phyloP scores from a whole-genome alignment of 305 asterid species.

The Fraxinus xanthoxyloides region DNA sequence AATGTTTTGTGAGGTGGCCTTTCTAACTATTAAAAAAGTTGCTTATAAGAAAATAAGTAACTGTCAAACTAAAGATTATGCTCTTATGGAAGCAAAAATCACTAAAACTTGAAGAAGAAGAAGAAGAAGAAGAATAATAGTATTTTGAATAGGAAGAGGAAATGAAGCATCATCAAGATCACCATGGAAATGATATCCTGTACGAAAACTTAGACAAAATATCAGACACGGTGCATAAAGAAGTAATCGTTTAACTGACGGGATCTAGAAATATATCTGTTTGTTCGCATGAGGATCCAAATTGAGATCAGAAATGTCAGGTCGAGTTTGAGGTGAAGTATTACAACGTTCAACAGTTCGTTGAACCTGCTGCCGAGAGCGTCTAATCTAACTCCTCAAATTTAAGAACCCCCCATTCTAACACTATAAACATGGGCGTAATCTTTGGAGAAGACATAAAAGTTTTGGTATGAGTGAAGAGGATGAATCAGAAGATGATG shows the following conservation, averaged over 20 bases:
- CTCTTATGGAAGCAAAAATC: not conserved
- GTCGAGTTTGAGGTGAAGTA: not conserved
- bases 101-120: not conserved
- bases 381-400: conserved; percentile 69
- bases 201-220: too few relatives aligned
- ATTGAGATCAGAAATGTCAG: not conserved
- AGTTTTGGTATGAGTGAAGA: conserved; percentile 16
- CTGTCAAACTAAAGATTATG: not conserved
- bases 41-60: too few relatives aligned
- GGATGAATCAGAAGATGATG: conserved; percentile 41
- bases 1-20: too few relatives aligned
- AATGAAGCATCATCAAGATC: too few relatives aligned
- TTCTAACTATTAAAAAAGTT: too few relatives aligned
- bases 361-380: conserved; percentile 72
- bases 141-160: too few relatives aligned
- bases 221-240: too few relatives aligned
- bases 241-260: too few relatives aligned
- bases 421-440: conserved; percentile 59
- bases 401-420: conserved; percentile 53
- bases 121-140: too few relatives aligned
- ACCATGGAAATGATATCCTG: too few relatives aligned
- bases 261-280: too few relatives aligned
- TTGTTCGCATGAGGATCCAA: not conserved
- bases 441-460: conserved; percentile 47
- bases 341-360: conserved; percentile 45